These are phyloP conservation scores for Saccharum spontaneum DNA, from an alignment of 176 grass and related monocot genomes.

Conservation along the genomic window DNA sequence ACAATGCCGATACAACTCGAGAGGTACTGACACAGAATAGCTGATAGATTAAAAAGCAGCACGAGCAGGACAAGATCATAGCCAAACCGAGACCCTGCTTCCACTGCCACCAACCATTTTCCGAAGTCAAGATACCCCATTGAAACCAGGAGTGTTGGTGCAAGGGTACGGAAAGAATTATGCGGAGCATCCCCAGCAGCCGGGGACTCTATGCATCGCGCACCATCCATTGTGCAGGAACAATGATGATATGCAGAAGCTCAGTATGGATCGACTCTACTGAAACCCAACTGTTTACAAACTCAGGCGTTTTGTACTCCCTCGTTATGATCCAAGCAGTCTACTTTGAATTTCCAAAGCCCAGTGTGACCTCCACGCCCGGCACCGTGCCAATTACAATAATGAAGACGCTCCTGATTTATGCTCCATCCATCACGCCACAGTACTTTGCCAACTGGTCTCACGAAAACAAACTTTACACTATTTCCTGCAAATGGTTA, in stretches of 20 bases:
- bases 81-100: conserved; percentile 69
- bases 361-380: background rate
- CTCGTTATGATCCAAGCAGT: background rate
- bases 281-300: background rate
- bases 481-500: too few species aligned
- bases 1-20: conserved; percentile 65
- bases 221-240: conserved; percentile 12
- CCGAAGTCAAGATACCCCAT: conserved; percentile 85
- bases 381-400: too few species aligned
- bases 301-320: background rate
- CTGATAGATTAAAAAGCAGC: conserved; percentile 74
- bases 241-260: background rate
- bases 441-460: too few species aligned
- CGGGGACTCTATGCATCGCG: conserved; percentile 7
- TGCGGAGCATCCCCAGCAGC: conserved; percentile 21
- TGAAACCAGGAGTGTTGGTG: conserved; percentile 72
- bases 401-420: too few species aligned
- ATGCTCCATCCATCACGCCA: too few species aligned
- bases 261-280: background rate
- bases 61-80: conserved; percentile 75
- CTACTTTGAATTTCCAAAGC: background rate
- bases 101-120: conserved; percentile 67
- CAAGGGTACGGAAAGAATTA: conserved; percentile 51
- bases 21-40: conserved; percentile 80
- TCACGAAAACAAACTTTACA: too few species aligned